phyloP scores from a whole-genome alignment of 805 yeast species.

The Ogataea pini region DNA sequence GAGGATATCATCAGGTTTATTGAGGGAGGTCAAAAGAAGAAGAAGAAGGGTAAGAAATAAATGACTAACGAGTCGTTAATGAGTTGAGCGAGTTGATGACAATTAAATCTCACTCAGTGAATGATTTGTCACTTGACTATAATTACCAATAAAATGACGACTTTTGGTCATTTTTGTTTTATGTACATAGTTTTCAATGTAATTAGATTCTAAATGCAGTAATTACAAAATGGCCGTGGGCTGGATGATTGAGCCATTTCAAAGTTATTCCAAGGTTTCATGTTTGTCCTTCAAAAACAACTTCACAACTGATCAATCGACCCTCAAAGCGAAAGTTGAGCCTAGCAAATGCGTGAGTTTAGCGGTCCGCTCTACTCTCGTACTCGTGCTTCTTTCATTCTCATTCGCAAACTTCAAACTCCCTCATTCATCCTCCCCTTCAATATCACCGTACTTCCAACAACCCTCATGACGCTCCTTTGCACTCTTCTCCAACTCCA shows the following conservation, averaged over 20 bases:
- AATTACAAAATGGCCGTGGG: too few species aligned
- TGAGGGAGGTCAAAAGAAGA: conserved; percentile 51
- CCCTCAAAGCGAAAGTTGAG: too few species aligned
- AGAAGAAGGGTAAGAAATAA: conserved; percentile 27
- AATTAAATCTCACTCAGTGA: too few species aligned
- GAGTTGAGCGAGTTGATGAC: too few species aligned
- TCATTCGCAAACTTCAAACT: too few species aligned
- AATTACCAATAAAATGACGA: background rate
- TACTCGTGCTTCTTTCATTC: too few species aligned
- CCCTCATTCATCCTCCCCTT: conserved; percentile 50
- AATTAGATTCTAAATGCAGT: too few species aligned
- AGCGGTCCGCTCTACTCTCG: too few species aligned
- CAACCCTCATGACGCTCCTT: conserved; percentile 56
- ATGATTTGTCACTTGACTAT: background rate
- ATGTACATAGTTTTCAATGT: conserved; percentile 15
- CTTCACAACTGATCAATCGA: too few species aligned
- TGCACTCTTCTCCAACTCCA: conserved; percentile 49
- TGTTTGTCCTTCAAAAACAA: too few species aligned
- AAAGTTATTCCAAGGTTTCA: too few species aligned
- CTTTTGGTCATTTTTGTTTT: background rate
- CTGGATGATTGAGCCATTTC: too few species aligned
- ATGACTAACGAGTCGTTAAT: background rate
- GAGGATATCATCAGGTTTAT: conserved; percentile 74
- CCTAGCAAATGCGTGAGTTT: background rate
- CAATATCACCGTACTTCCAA: conserved; percentile 77